Evolutionary conservation across 2,329 filamentous ascomycete genomes (phyloP).

Genomic region (Fulvia fulva): DNA sequence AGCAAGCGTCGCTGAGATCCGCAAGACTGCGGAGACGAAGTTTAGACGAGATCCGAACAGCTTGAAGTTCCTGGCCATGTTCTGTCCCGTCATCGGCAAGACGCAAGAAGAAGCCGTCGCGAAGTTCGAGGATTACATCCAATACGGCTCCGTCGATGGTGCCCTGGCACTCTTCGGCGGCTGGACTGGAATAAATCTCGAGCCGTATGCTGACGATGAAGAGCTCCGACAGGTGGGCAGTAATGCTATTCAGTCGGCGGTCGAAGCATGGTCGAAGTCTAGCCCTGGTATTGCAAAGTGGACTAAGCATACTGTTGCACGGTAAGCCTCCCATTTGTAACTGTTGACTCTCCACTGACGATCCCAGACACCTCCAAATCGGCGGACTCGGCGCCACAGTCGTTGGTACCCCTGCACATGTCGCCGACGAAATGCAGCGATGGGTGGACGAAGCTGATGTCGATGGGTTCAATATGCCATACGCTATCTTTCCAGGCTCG

Average conservation of each 20-base stretch:
- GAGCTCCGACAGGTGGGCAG: slow-evolving; percentile 57
- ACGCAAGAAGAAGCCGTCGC: slow-evolving; percentile 62
- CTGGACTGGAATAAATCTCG: slow-evolving; percentile 65
- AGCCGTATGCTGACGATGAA: slow-evolving; percentile 57
- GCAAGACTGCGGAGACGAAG: slow-evolving; percentile 48
- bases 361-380: slow-evolving; percentile 51
- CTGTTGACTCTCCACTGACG: background rate
- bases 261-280: slow-evolving; percentile 53
- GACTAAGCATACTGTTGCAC: slow-evolving; percentile 65
- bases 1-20: slow-evolving; percentile 59
- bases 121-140: slow-evolving; percentile 58
- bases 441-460: slow-evolving; percentile 66
- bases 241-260: slow-evolving; percentile 53
- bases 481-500: slow-evolving; percentile 8
- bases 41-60: slow-evolving; percentile 55
- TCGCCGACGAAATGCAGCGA: slow-evolving; percentile 61
- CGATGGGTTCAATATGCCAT: slow-evolving; percentile 64
- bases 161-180: slow-evolving; percentile 66
- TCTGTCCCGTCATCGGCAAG: slow-evolving; percentile 59
- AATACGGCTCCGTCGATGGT: slow-evolving; percentile 60
- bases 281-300: slow-evolving; percentile 57
- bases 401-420: slow-evolving; percentile 59
- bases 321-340: slow-evolving; percentile 31
- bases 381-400: slow-evolving; percentile 63
- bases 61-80: slow-evolving; percentile 65